Percentiles rank a stretch among this genome's conserved stretches.
phyloP scores from a whole-genome alignment of 371 early-diverging fungal genomes.

The Rhizopus arrhizus region DNA sequence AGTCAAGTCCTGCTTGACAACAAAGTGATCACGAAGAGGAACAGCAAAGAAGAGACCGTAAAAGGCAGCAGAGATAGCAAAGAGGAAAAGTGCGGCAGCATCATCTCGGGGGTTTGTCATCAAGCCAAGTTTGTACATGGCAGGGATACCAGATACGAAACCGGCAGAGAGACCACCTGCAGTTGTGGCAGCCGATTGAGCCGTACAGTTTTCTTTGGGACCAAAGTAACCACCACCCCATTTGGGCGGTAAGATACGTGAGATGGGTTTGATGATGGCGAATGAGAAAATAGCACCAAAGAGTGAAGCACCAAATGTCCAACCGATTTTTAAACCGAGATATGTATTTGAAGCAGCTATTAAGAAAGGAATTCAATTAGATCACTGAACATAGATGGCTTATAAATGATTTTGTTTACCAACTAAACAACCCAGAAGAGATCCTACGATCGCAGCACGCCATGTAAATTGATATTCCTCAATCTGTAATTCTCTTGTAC shows the following conservation, averaged over 20 bases:
- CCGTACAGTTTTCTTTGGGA: constrained; percentile 69
- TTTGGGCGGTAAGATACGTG: constrained; percentile 41
- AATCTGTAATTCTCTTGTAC: constrained; percentile 8
- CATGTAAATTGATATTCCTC: constrained; percentile 58
- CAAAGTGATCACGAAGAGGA: constrained; percentile 71
- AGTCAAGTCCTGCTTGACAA: constrained; percentile 68
- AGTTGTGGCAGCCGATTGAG: constrained; percentile 72
- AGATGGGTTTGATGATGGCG: constrained; percentile 66
- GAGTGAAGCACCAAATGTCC: constrained; percentile 73
- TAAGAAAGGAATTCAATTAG: constrained; percentile 19
- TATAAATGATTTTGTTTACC: constrained; percentile 24
- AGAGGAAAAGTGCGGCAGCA: constrained; percentile 53
- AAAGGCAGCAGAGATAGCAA: constrained; percentile 67
- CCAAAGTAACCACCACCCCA: constrained; percentile 71
- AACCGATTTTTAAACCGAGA: constrained; percentile 72
- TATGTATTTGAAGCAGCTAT: constrained; percentile 75
- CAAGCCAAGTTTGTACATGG: constrained; percentile 68
- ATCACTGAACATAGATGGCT: background rate
- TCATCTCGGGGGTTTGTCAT: constrained; percentile 54
- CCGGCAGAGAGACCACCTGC: constrained; percentile 74
- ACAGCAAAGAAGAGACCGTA: constrained; percentile 78
- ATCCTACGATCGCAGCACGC: constrained; percentile 70
- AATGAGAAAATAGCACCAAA: constrained; percentile 75
- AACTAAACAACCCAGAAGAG: constrained; percentile 69
- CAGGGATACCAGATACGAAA: constrained; percentile 73